These are phyloP conservation scores for Lavandula angustifolia DNA, from an alignment of 257 asterid species.

Conservation along the genomic window DNA sequence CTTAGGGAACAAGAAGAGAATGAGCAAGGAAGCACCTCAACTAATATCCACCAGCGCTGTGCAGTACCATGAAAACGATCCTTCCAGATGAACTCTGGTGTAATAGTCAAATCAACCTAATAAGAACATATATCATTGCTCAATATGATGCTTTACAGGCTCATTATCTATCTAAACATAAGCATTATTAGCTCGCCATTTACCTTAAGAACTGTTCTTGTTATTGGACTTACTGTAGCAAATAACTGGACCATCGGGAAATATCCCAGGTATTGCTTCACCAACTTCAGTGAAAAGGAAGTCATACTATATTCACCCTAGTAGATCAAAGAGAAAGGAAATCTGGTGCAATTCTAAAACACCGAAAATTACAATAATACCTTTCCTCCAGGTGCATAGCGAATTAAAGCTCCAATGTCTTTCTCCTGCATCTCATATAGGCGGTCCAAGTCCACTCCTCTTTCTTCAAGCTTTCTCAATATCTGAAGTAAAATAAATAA, in stretches of 20 bases:
- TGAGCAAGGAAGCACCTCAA: slow-evolving; percentile 65
- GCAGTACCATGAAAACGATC: slow-evolving; percentile 96
- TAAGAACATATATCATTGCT: slow-evolving; percentile 27
- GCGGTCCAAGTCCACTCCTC: slow-evolving; percentile 74
- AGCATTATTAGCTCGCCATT: slow-evolving; percentile 31
- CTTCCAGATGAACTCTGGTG: slow-evolving; percentile 88
- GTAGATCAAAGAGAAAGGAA: slow-evolving; percentile 14
- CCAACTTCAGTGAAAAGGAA: slow-evolving; percentile 55
- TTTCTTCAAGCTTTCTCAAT: slow-evolving; percentile 92
- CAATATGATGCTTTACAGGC: slow-evolving; percentile 19
- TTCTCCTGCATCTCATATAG: slow-evolving; percentile 85
- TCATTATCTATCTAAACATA: slow-evolving; percentile 25
- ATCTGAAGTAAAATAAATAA: slow-evolving; percentile 49
- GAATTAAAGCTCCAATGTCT: slow-evolving; percentile 93
- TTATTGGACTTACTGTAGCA: slow-evolving; percentile 96
- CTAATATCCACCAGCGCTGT: slow-evolving; percentile 94
- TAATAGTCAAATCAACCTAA: slow-evolving; percentile 83
- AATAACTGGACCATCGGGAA: slow-evolving; percentile 83
- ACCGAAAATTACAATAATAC: slow-evolving; percentile 42
- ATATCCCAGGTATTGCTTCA: slow-evolving; percentile 78
- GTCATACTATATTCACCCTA: slow-evolving; percentile 30
- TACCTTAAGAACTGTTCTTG: slow-evolving; percentile 98
- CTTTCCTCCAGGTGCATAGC: slow-evolving; percentile 96
- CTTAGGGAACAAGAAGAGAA: slow-evolving; percentile 5
- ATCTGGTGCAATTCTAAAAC: slow-evolving; percentile 17